These are phyloP conservation scores for Epichloe uncinata DNA, from an alignment of 2,329 filamentous ascomycete species.

Conservation along the genomic window DNA sequence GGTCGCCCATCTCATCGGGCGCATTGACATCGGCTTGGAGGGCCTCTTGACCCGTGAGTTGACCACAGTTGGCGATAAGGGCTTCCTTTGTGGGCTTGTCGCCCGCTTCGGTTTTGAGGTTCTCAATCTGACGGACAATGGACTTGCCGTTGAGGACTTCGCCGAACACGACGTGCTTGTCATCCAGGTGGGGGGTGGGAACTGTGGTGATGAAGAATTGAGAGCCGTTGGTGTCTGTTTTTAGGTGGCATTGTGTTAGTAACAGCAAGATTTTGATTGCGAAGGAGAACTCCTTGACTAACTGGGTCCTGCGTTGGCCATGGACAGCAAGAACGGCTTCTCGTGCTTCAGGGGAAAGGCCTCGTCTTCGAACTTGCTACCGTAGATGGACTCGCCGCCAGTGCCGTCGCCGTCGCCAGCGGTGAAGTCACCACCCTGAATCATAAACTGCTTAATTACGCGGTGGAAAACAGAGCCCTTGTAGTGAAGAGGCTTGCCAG, in stretches of 20 bases:
- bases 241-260: slow-evolving; percentile 3
- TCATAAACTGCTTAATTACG: slow-evolving; percentile 98
- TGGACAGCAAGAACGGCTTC: slow-evolving; percentile 83
- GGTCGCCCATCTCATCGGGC: slow-evolving; percentile 73
- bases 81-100: slow-evolving; percentile 71
- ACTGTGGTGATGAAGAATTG: slow-evolving; percentile 98
- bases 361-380: slow-evolving; percentile 93
- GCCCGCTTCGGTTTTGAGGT: slow-evolving; percentile 54
- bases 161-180: slow-evolving; percentile 95
- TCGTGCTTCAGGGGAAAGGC: slow-evolving; percentile 89
- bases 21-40: slow-evolving; percentile 52
- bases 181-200: slow-evolving; percentile 84
- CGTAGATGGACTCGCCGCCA: slow-evolving; percentile 93
- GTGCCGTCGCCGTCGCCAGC: slow-evolving; percentile 88
- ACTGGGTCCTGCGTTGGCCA: slow-evolving; percentile 95
- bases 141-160: slow-evolving; percentile 90
- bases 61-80: slow-evolving; percentile 70
- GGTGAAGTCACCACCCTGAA: slow-evolving; percentile 88
- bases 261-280: too few species aligned
- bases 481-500: slow-evolving; percentile 79
- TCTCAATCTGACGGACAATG: slow-evolving; percentile 80
- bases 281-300: slow-evolving; percentile 19
- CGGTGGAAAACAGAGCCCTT: slow-evolving; percentile 91
- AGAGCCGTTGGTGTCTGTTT: slow-evolving; percentile 75
- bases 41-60: slow-evolving; percentile 62